phyloP scores from a whole-genome alignment of 768 basidiomycete genomes.

The Dioszegia crocea region DNA sequence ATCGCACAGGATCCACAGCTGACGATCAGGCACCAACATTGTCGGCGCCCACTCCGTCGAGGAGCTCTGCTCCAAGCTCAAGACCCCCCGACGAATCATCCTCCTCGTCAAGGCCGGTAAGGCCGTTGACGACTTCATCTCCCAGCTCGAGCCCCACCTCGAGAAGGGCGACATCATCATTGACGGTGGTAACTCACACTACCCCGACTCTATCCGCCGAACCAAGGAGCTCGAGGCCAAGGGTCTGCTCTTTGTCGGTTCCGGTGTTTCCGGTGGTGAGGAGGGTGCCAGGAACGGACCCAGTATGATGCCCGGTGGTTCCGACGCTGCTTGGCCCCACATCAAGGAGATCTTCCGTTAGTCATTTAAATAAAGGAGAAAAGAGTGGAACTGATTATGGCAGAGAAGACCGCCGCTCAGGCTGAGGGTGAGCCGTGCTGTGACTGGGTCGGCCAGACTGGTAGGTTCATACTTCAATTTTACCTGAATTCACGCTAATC shows the following conservation, averaged over 20 bases:
- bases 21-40: slow-evolving; percentile 76
- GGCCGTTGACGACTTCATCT: slow-evolving; percentile 94
- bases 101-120: slow-evolving; percentile 96
- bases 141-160: slow-evolving; percentile 77
- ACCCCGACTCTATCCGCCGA: slow-evolving; percentile 95
- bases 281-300: slow-evolving; percentile 97
- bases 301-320: slow-evolving; percentile 98
- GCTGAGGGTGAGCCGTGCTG: slow-evolving; percentile 94
- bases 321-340: slow-evolving; percentile 83
- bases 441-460: slow-evolving; percentile 98
- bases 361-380: neutral
- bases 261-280: slow-evolving; percentile 98
- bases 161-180: slow-evolving; percentile 98
- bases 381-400: neutral
- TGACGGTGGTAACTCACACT: slow-evolving; percentile 99
- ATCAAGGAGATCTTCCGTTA: slow-evolving; percentile 94
- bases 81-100: slow-evolving; percentile 92
- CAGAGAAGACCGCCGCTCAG: slow-evolving; percentile 86
- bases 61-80: slow-evolving; percentile 87
- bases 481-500: neutral
- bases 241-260: slow-evolving; percentile 94
- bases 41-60: slow-evolving; percentile 90
- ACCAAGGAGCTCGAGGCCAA: slow-evolving; percentile 86
- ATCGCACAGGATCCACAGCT: slow-evolving; percentile 8
- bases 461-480: slow-evolving; percentile 51